Base-by-base conservation (phyloP, 2,329 filamentous ascomycete genomes). In the Didymella sp. region DNA sequence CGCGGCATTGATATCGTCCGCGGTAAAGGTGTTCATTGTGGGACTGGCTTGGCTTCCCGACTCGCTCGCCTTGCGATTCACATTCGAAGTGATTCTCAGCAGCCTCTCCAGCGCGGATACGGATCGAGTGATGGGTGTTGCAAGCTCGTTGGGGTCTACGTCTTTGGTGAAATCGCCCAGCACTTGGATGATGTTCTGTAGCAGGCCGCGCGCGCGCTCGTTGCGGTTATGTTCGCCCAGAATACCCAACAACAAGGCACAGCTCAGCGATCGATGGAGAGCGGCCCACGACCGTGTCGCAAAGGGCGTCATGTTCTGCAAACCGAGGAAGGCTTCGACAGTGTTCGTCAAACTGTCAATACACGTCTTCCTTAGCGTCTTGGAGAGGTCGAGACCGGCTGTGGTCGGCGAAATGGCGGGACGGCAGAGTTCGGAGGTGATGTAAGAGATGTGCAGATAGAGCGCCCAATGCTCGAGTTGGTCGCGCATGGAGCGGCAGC, bases 391-490 rank as follows among this genome's bases (percentile, higher is more conserved):
- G 47, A 76, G 67, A 15, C 73, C 71, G 35, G 81, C 79, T 8
- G 77, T 77, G 40, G 78, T 76, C 9, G 82, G 79, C 64, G 84
- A 86, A 65, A 88, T 80, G 22, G 85, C 83, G 30, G 85, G 84
- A 28, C 85, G 81, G 67, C 84, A 87, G 28, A 87, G 81, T 72
- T 87, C 85, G 4, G 85, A 87, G 21, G 82, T 82, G 56, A 86
- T 82, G 70, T 87, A 88, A 7, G 84, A 86, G 19, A 83, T 82
- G 67, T 88, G 85, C 4, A 88, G 74, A 64, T 86, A 86, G 4
- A 87, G 69, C 0, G 83, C 84, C 72, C 85, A 84, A 58, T 86
- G 82, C 68, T 88, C 83, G 2, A 87, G 73, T 59, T 85, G 84
- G 60, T 87, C 81, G 40, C 76, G 73, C 60, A 79, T 77, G 0